Base-by-base conservation (phyloP, 2,329 filamentous ascomycete species). In the Verticillium nonalfalfae region DNA sequence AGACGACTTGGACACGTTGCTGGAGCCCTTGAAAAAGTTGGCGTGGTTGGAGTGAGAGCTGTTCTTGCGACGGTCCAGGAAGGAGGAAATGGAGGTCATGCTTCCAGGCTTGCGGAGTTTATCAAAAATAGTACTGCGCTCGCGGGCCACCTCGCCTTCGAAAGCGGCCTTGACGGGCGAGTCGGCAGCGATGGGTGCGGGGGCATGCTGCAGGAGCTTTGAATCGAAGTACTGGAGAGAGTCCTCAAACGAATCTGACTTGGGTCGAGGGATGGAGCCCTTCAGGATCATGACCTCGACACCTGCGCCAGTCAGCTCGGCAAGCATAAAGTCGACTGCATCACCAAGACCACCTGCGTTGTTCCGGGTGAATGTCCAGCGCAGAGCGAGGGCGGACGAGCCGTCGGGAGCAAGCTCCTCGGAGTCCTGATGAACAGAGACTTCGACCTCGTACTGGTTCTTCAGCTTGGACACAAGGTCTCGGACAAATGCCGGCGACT, bases 211-310 rank as follows among this genome's bases (percentile, higher is more conserved):
- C 60, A 99, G 85, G 56, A 99, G 84, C 78, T 97, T 98, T 2
- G 94, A 97, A 73, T 97, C 91, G 71, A 99, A 99, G 79, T 93
- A 98, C 61, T 93, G 94, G 59, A 98, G 83, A 7, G 94, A 96
- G 69, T 99, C 94, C 73, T 99, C 95, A 66, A 99, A 99, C 0
- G 95, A 97, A 74, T 99, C 95, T 1, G 95, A 98, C 79, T 98
- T 97, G 65, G 95, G 95, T n/a, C 95, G 90, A 21, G 94, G 93
- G 66, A 98, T 95, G n/a, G 92, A 89, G 59, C 95, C 95, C 75
- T 96, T 96, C 70, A 98, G 88, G 52, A 93, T 88, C 61, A 85
- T 90, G 10, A 89, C 85, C 69, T 98, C 92, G n/a, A 97, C 86
- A n/a, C 91, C 90, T 56, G 93, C 90, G 55, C 91, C 89, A 34